A percentile compares a stretch with the other conserved stretches of the same genome.
Evolutionary conservation across 2,329 filamentous ascomycete species (phyloP).

Genomic region (Monosporascus sp.): DNA sequence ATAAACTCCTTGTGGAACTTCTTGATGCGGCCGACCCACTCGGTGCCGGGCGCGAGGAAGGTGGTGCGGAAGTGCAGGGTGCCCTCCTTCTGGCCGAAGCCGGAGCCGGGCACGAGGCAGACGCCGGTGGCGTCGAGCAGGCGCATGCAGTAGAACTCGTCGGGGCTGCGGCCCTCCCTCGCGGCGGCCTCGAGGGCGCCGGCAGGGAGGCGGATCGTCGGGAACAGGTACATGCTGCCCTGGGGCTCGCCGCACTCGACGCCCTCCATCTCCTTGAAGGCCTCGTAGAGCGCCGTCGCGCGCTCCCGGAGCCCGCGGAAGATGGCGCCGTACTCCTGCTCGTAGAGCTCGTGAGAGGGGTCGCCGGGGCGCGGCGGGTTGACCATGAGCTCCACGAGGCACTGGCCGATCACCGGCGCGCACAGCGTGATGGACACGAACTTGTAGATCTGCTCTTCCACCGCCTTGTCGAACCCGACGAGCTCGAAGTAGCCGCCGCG

Average conservation of each 20-base stretch:
- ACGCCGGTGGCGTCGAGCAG: constrained; percentile 92
- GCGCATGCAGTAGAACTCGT: constrained; percentile 91
- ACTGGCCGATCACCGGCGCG: constrained; percentile 91
- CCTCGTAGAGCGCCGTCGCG: constrained; percentile 79
- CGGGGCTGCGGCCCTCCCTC: constrained; percentile 66
- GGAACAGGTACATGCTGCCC: constrained; percentile 99
- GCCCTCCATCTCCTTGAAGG: constrained; percentile 92
- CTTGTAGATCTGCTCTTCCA: constrained; percentile 95
- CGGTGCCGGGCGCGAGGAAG: constrained; percentile 91
- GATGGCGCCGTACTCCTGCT: constrained; percentile 78
- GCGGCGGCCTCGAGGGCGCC: constrained; percentile 73
- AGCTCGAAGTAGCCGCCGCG: constrained; percentile 97
- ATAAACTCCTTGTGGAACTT: constrained; percentile 92
- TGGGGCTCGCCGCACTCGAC: constrained; percentile 86
- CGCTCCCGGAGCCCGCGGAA: constrained; percentile 72
- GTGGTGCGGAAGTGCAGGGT: constrained; percentile 94
- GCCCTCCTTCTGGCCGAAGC: constrained; percentile 89
- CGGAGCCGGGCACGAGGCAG: constrained; percentile 86
- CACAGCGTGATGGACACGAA: constrained; percentile 97
- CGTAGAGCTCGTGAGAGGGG: constrained; percentile 77
- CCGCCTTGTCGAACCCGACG: constrained; percentile 76
- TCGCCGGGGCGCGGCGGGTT: constrained; percentile 84
- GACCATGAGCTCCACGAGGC: constrained; percentile 95
- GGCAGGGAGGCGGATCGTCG: constrained; percentile 73
- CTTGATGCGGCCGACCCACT: constrained; percentile 82